phyloP scores from a whole-genome alignment of 2,329 filamentous ascomycete species.

The Cercospora beticola region DNA sequence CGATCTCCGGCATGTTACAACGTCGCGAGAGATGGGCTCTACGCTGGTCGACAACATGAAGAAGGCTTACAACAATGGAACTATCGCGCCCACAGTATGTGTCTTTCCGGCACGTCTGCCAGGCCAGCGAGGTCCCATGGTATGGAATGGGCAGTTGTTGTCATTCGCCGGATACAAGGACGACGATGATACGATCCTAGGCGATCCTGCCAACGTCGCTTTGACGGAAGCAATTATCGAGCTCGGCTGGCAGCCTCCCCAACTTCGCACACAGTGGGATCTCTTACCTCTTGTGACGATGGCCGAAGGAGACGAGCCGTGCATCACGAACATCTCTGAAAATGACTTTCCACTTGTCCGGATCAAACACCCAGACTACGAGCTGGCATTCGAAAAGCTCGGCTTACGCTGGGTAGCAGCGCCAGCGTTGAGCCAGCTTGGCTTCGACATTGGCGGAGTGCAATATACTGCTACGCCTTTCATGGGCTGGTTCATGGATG shows the following conservation, averaged over 20 bases:
- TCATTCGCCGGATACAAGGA: constrained; percentile 13
- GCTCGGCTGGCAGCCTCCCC: constrained; percentile 13
- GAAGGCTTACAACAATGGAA: constrained; percentile 7
- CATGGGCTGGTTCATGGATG: constrained; percentile 21
- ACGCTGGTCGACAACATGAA: background rate
- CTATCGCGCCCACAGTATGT: constrained; percentile 13
- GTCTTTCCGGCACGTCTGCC: constrained; percentile 10
- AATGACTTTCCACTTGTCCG: constrained; percentile 12
- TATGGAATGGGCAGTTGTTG: constrained; percentile 15
- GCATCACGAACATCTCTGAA: background rate
- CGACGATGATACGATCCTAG: constrained; percentile 4
- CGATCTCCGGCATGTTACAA: constrained; percentile 8
- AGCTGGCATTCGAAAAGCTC: constrained; percentile 9
- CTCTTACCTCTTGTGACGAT: constrained; percentile 15
- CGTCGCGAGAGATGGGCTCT: constrained; percentile 8
- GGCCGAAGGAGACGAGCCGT: constrained; percentile 12
- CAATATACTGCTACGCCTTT: constrained; percentile 19
- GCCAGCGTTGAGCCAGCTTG: constrained; percentile 11
- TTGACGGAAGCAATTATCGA: constrained; percentile 12
- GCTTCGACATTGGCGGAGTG: constrained; percentile 17
- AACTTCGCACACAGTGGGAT: constrained; percentile 12
- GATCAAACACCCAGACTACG: constrained; percentile 6
- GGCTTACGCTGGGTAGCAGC: constrained; percentile 17
- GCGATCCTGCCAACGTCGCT: constrained; percentile 12
- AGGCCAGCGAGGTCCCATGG: constrained; percentile 8